phyloP scores from a whole-genome alignment of 2,329 filamentous ascomycete species.

The Penicillium brevicompactum region DNA sequence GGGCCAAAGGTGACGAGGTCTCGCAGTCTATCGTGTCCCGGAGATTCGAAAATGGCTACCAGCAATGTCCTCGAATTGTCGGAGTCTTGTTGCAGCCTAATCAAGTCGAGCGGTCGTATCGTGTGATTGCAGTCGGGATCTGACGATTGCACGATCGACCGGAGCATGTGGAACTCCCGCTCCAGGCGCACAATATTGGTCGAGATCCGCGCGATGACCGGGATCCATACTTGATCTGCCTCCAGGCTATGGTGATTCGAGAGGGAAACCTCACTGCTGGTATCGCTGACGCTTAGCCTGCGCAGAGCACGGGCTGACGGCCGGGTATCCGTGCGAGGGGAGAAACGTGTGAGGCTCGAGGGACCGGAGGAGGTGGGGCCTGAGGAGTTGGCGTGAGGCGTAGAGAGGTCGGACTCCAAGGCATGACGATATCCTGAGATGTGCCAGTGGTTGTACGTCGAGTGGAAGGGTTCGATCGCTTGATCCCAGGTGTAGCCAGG shows the following conservation, averaged over 20 bases:
- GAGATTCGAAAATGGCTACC: slow-evolving; percentile 78
- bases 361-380: slow-evolving; percentile 40
- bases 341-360: slow-evolving; percentile 46
- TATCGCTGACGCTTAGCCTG: slow-evolving; percentile 55
- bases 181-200: slow-evolving; percentile 81
- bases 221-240: slow-evolving; percentile 51
- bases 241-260: slow-evolving; percentile 31
- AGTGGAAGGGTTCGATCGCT: slow-evolving; percentile 49
- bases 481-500: slow-evolving; percentile 79
- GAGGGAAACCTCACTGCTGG: slow-evolving; percentile 47
- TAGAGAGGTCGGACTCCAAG: slow-evolving; percentile 50
- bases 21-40: slow-evolving; percentile 71
- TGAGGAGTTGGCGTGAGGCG: slow-evolving; percentile 47
- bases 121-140: slow-evolving; percentile 77
- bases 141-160: slow-evolving; percentile 68
- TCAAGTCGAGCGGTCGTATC: slow-evolving; percentile 75
- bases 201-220: slow-evolving; percentile 79
- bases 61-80: slow-evolving; percentile 72
- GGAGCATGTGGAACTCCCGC: slow-evolving; percentile 81
- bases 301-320: slow-evolving; percentile 44
- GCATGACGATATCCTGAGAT: slow-evolving; percentile 64
- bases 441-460: slow-evolving; percentile 89
- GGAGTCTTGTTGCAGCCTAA: slow-evolving; percentile 68
- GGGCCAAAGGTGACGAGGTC: slow-evolving; percentile 77
- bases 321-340: slow-evolving; percentile 45